Evolutionary conservation across 1,139 yeast genomes (phyloP).

Genomic region (Sugiyamaella castrensis): DNA sequence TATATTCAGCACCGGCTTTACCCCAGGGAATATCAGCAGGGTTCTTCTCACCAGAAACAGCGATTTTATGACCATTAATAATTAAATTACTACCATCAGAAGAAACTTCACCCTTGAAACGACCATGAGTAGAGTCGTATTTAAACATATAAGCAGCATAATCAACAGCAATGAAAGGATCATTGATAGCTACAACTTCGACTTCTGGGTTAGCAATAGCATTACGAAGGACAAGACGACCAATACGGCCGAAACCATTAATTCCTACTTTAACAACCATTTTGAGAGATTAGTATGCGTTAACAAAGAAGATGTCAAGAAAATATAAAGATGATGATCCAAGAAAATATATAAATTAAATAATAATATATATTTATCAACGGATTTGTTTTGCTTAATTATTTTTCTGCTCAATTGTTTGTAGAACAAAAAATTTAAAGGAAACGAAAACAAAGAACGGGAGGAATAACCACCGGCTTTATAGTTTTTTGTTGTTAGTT

Average conservation of each 20-base stretch:
- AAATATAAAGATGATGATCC: too few relatives aligned
- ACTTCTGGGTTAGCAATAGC: slow-evolving; percentile 68
- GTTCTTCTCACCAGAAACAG: slow-evolving; percentile 73
- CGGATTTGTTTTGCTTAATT: too few relatives aligned
- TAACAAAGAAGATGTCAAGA: too few relatives aligned
- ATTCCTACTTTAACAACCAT: slow-evolving; percentile 60
- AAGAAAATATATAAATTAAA: too few relatives aligned
- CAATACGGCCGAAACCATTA: slow-evolving; percentile 89
- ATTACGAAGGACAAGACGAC: slow-evolving; percentile 77
- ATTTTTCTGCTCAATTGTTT: too few relatives aligned
- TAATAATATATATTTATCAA: too few relatives aligned
- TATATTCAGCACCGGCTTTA: slow-evolving; percentile 68
- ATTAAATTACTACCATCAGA: slow-evolving; percentile 54
- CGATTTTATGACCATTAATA: slow-evolving; percentile 67
- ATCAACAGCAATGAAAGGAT: slow-evolving; percentile 79
- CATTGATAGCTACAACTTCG: slow-evolving; percentile 76
- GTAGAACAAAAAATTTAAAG: too few relatives aligned
- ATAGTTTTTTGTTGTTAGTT: too few relatives aligned
- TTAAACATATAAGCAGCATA: slow-evolving; percentile 87
- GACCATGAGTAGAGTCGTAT: slow-evolving; percentile 85
- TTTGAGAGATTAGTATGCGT: slow-evolving; percentile 11
- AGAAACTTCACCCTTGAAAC: slow-evolving; percentile 64
- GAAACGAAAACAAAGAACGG: too few relatives aligned
- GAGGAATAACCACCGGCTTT: too few relatives aligned
- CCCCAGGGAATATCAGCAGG: slow-evolving; percentile 85